Conservation (phyloP, 2,329 filamentous ascomycete genomes). For the Fusarium redolens region DNA sequence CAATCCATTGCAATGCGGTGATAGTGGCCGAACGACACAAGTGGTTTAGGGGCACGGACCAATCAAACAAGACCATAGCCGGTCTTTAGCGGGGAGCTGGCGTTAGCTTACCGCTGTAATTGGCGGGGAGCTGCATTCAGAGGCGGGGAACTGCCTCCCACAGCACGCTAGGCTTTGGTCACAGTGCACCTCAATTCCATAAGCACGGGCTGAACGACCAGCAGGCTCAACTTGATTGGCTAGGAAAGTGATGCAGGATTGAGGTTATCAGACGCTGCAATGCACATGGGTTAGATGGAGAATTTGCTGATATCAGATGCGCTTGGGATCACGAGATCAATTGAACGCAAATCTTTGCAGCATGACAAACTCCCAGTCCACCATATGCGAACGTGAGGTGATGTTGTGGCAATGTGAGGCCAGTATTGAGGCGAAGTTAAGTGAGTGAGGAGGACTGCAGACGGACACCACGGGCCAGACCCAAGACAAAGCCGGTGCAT, state of each 20-base stretch:
- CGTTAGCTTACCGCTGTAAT: slow-evolving; percentile 11
- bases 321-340: not conserved
- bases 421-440: slow-evolving; percentile 29
- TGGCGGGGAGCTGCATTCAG: slow-evolving; percentile 26
- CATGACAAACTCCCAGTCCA: not conserved
- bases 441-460: slow-evolving; percentile 18
- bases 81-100: slow-evolving; percentile 38
- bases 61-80: slow-evolving; percentile 18
- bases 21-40: slow-evolving; percentile 38
- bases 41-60: slow-evolving; percentile 33
- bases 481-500: slow-evolving; percentile 41
- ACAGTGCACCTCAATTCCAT: slow-evolving; percentile 19
- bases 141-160: slow-evolving; percentile 37
- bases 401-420: slow-evolving; percentile 22
- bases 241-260: not conserved
- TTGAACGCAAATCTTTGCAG: not conserved
- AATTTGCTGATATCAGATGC: not conserved
- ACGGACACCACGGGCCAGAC: slow-evolving; percentile 22
- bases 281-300: not conserved
- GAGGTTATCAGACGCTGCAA: not conserved
- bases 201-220: slow-evolving; percentile 1
- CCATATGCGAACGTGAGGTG: slow-evolving; percentile 1
- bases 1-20: slow-evolving; percentile 33
- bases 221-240: not conserved
- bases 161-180: slow-evolving; percentile 25